Evolutionary conservation across 257 asterid species (phyloP), one percentile per base, ranked within the genome.

Genomic region (Primulina tabacum): DNA sequence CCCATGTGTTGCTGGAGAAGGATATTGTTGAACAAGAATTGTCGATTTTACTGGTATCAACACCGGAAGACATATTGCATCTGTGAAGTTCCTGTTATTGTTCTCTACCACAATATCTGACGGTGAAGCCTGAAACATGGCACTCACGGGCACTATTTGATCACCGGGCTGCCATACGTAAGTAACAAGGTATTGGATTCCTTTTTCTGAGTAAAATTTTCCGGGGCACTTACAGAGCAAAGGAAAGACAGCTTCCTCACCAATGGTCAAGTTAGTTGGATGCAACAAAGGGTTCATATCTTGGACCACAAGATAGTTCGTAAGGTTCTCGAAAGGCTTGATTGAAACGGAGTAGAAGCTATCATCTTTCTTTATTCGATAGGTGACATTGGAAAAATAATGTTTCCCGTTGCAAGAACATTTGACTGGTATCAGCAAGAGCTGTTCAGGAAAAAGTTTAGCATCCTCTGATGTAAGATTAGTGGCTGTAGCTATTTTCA

Each of bases 111-210:
- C 75, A 57, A 89, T 76, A 77, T 87, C 90, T 6, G 62, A 32
- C 3, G 74, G 32, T 4, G 84, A 55, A 32, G 91, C 76, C 70
- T 81, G 79, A 75, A 91, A 91, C 90, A 83, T 75, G 57, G 65
- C 35, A 70, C 96, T 84, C 55, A 91, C 91, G 8, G 85, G 33
- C 50, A 55, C 26, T 28, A 83, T 1, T 0, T 80, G 84, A 73
- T 89, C 96, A 21, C 62, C 71, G 4, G 90, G 95, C 76, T 87
- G 95, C 96, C 92, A 89, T 16, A 84, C 87, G 65, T 91, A 91
- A 35, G 97, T 87, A 57, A 89, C 80, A 20, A 89, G 81, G 70
- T 78, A 80, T 12, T 34, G 61, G 60, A 85, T 76, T 17, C 83
- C 86, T 57, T 69, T 73, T 2, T 57, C 80, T 2, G 43, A 6